Evolutionary conservation across 306 rosid genomes (phyloP), one percentile per base, ranked within the genome.

Genomic region (Gynostemma pentaphyllum): DNA sequence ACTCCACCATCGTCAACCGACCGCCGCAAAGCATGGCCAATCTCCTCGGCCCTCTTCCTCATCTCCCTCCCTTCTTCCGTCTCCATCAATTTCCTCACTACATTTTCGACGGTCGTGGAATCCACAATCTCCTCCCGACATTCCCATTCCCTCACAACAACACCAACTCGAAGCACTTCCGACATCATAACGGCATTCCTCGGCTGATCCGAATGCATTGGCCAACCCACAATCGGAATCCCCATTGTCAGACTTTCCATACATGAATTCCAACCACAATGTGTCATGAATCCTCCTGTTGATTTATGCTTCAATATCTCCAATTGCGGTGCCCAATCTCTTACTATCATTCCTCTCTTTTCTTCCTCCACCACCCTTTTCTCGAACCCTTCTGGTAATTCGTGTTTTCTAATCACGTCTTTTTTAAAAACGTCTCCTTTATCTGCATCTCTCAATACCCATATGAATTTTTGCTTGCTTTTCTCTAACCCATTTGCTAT

Each of bases 241-340:
- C 91, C 86, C 86, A 80, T 66, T 0, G 81, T 78, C 7, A 82
- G 48, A 53, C 91, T 84, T 61, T 87, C 88, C 71, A 87, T 72
- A 78, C 88, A 87, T 2, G 88, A 84, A 70, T 82, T 84, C 91
- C 91, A 84, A 0, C 91, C 91, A 51, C 91, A 84, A 46, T 84
- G 88, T 41, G 88, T 87, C 78, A 84, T 45, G 14, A 84, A 87
- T 26, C 87, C 85, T 3, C 39, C 39, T 4, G 74, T 78, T 26
- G 91, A 71, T n/a, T 24, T 10, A 68, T 84, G 85, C 7, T 72
- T 56, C 0, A 87, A 46, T 60, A 87, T 87, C 13, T 82, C 87
- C 72, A 82, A 26, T 7, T 84, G 88, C 39, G 39, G 39, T 9
- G 39, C 39, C 39, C 39, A 34, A 34, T 34, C 39, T 34, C 39